Base-by-base conservation (phyloP, 1,284 basidiomycete species). In the Ceratobasidium sp. region DNA sequence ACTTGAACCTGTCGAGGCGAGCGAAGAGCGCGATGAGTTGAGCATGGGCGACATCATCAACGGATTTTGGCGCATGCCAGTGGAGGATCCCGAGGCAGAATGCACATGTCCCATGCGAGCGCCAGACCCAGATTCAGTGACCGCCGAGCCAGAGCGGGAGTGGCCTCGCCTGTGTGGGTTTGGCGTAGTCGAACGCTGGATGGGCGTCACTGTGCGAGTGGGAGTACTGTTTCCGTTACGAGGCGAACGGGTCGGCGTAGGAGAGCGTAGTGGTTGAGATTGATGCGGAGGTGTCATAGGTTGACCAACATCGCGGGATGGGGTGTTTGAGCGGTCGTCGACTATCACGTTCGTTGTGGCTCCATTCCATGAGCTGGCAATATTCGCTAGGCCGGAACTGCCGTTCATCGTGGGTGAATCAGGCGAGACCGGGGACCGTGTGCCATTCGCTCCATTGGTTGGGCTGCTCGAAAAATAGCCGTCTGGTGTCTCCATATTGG, bases 1-100 rank as follows among this genome's bases (percentile, higher is more conserved):
- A 80, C 92, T 93, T 1, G 92, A 94, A 13, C 92, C 91, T 41
- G 84, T 85, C 14, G 91, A 93, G 74, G 89, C 90, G 28, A 94
- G 81, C 6, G 92, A 94, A 11, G 91, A 91, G 32, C 88, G 86
- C 35, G 92, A 93, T 13, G 90, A 91, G 76, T 89, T 92, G 26
- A 85, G 86, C 30, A 90, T 81, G 2, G 90, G 88, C 46, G 88
- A 88, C 70, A 93, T 86, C 18, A 89, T 82, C 57, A 90, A 83
- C 0, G 87, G 84, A 72, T 88, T 75, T 80, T 43, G 87, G 82
- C 69, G 85, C 83, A 80, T 88, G 85, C 44, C 63, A 63, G 85
- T 84, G 61, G 86, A 85, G 49, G 83, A 82, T 11, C 47, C 35
- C 18, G 84, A 82, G 43, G 82, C 77, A 5, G 73, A 59, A 52